Percentiles rank a stretch among this genome's conserved stretches.
Conservation (phyloP, 2,329 filamentous ascomycete genomes). For the Septoria petroselini region DNA sequence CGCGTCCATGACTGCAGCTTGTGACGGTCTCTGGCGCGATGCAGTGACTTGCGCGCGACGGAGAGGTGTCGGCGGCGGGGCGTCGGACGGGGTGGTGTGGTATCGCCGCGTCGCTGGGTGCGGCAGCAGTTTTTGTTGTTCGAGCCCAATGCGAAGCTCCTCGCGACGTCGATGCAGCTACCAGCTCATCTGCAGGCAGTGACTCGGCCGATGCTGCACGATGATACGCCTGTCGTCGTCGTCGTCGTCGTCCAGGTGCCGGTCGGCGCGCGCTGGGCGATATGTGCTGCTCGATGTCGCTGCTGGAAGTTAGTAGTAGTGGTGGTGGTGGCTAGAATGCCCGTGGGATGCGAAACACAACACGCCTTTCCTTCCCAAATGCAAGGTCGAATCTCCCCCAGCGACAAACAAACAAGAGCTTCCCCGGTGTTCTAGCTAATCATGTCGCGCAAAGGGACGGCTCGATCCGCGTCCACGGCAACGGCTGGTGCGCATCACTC, state of each 20-base stretch:
- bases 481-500: too few species aligned
- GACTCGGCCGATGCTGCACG: neutral
- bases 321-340: neutral
- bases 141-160: constrained; percentile 1
- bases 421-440: too few species aligned
- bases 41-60: neutral
- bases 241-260: neutral
- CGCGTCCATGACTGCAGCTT: constrained; percentile 29
- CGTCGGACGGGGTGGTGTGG: neutral
- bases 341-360: neutral
- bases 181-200: neutral
- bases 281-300: constrained; percentile 8
- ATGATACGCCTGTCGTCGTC: too few species aligned
- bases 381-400: too few species aligned
- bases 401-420: too few species aligned
- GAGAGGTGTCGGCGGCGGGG: neutral
- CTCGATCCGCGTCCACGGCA: too few species aligned
- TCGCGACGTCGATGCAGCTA: constrained; percentile 5
- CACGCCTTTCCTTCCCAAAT: neutral
- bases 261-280: constrained; percentile 1
- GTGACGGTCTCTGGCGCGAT: neutral
- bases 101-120: neutral
- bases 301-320: neutral
- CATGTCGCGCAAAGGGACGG: too few species aligned
- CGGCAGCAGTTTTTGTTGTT: neutral